Percentiles rank a stretch among this genome's conserved stretches.
Evolutionary conservation across 2,329 filamentous ascomycete genomes (phyloP).

Genomic region (Aspergillus bombycis): DNA sequence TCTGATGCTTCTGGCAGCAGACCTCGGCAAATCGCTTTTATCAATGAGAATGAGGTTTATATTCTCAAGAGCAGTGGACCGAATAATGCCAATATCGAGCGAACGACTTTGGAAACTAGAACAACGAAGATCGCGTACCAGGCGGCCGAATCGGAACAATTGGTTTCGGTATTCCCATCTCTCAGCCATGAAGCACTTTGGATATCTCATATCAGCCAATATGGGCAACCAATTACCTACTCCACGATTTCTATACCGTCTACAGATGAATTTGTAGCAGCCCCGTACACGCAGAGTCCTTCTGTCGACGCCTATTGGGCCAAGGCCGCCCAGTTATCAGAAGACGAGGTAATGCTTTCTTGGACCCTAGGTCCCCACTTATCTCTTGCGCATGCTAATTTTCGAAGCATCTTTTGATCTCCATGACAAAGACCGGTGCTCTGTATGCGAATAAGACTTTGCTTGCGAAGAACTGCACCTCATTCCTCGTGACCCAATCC

Average conservation of each 20-base stretch:
- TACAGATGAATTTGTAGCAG: slow-evolving; percentile 21
- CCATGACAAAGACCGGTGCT: slow-evolving; percentile 74
- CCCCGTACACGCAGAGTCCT: slow-evolving; percentile 37
- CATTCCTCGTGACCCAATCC: slow-evolving; percentile 76
- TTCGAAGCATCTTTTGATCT: slow-evolving; percentile 55
- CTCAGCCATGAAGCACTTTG: slow-evolving; percentile 41
- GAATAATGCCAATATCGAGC: slow-evolving; percentile 34
- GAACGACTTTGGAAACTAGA: slow-evolving; percentile 39
- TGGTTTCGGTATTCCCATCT: slow-evolving; percentile 42
- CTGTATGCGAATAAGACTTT: slow-evolving; percentile 76
- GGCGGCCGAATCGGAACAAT: slow-evolving; percentile 35
- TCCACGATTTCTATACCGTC: slow-evolving; percentile 30
- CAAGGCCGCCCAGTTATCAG: slow-evolving; percentile 38
- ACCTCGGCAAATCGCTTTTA: slow-evolving; percentile 52
- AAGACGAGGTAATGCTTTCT: slow-evolving; percentile 40
- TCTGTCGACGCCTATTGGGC: slow-evolving; percentile 44
- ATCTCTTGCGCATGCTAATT: slow-evolving; percentile 18
- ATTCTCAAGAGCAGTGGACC: slow-evolving; percentile 44
- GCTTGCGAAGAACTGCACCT: slow-evolving; percentile 86
- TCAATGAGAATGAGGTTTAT: slow-evolving; percentile 46
- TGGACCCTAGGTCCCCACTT: background rate
- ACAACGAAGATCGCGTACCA: slow-evolving; percentile 34
- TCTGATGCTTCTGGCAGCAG: slow-evolving; percentile 32
- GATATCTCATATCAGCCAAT: slow-evolving; percentile 36
- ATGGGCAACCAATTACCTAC: slow-evolving; percentile 34